Conservation (phyloP, 1,284 basidiomycete genomes). For the Ganoderma leucocontextum region DNA sequence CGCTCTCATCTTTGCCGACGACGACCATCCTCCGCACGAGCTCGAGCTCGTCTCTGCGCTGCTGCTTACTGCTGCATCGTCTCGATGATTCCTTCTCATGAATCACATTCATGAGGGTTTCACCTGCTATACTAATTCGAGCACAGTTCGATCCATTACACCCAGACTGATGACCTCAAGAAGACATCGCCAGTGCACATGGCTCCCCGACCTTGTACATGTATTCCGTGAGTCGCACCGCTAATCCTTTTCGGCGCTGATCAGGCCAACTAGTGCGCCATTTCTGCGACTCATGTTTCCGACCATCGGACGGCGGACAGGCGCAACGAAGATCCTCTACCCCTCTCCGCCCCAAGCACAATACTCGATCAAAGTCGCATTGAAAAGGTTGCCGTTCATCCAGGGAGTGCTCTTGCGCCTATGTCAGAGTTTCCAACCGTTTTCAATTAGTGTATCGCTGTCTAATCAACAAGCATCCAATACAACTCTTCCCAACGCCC, state of each 20-base stretch:
- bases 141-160: neutral
- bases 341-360: neutral
- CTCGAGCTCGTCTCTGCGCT: neutral
- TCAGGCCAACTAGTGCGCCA: neutral
- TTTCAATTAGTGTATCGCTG: neutral
- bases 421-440: neutral
- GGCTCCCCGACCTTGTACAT: neutral
- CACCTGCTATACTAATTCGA: neutral
- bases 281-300: neutral
- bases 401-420: neutral
- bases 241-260: neutral
- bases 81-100: neutral
- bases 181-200: neutral
- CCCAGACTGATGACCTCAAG: neutral
- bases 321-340: neutral
- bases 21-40: constrained; percentile 4
- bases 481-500: neutral
- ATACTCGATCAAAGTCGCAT: neutral
- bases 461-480: neutral
- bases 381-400: neutral
- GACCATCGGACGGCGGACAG: neutral
- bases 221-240: neutral
- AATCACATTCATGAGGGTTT: neutral
- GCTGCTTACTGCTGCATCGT: neutral
- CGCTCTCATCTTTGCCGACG: constrained; percentile 19